phyloP scores from a whole-genome alignment of 257 asterid genomes.

The Salvia splendens region DNA sequence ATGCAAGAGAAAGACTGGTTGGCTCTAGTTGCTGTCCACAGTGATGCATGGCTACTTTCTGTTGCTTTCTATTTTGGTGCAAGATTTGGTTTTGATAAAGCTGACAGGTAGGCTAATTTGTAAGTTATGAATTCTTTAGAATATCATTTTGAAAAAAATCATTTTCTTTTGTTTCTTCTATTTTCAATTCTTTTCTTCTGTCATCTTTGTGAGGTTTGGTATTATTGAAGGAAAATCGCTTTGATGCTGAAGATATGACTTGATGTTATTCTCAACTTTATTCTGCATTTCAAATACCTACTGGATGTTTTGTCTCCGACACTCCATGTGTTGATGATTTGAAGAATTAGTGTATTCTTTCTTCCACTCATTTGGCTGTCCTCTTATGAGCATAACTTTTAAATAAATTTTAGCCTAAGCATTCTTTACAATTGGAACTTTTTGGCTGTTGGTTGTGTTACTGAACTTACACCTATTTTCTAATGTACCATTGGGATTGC shows the following conservation, averaged over 20 bases:
- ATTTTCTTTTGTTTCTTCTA: not conserved
- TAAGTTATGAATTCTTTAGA: slow-evolving; percentile 14
- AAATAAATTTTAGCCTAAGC: not conserved
- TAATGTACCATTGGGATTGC: not conserved
- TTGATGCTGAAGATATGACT: slow-evolving; percentile 18
- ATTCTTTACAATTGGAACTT: not conserved
- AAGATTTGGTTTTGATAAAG: slow-evolving; percentile 68
- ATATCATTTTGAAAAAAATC: not conserved
- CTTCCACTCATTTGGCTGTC: not conserved
- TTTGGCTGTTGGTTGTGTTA: slow-evolving; percentile 15
- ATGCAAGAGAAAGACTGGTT: slow-evolving; percentile 83
- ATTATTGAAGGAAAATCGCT: not conserved
- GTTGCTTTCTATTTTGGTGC: slow-evolving; percentile 78
- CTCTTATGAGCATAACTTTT: not conserved
- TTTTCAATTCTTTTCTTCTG: slow-evolving; percentile 15
- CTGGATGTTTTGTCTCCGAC: slow-evolving; percentile 10
- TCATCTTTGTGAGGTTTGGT: slow-evolving; percentile 9
- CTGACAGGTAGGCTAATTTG: slow-evolving; percentile 57
- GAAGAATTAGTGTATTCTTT: not conserved
- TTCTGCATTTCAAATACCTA: slow-evolving; percentile 3
- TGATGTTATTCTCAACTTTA: not conserved
- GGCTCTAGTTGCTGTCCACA: slow-evolving; percentile 79
- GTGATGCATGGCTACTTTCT: slow-evolving; percentile 80
- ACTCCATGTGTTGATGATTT: not conserved
- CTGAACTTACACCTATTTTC: not conserved